These are phyloP conservation scores for Fraxinus ornus DNA, from an alignment of 305 asterid species.

Conservation along the genomic window DNA sequence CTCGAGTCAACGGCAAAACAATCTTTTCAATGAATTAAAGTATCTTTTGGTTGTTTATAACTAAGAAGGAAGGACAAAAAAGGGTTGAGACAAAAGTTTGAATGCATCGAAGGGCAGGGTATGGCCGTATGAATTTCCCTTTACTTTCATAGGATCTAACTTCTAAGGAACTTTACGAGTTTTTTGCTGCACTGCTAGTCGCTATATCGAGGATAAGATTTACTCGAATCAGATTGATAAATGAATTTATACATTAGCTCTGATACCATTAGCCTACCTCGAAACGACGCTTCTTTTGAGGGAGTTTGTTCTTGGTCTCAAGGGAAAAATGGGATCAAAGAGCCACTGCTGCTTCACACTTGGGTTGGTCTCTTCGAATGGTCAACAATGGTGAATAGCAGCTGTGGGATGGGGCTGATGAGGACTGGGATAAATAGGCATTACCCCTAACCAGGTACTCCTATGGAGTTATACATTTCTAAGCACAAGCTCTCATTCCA, in stretches of 20 bases:
- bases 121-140: neutral
- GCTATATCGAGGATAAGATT: neutral
- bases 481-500: neutral
- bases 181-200: neutral
- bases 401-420: neutral
- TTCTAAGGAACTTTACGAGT: neutral
- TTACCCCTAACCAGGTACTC: too few species aligned
- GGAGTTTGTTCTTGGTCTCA: too few species aligned
- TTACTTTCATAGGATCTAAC: neutral
- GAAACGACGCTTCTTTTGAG: too few species aligned
- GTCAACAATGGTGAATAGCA: too few species aligned
- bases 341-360: too few species aligned
- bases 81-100: neutral
- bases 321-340: too few species aligned
- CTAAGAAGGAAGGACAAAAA: neutral
- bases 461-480: neutral
- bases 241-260: neutral
- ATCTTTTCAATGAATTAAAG: neutral
- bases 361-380: too few species aligned
- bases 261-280: neutral
- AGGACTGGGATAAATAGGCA: too few species aligned
- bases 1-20: too few species aligned
- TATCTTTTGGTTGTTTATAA: neutral
- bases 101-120: neutral
- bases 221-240: neutral